Base-by-base conservation (phyloP, 495 filamentous ascomycete species). In the Talaromyces adpressus region DNA sequence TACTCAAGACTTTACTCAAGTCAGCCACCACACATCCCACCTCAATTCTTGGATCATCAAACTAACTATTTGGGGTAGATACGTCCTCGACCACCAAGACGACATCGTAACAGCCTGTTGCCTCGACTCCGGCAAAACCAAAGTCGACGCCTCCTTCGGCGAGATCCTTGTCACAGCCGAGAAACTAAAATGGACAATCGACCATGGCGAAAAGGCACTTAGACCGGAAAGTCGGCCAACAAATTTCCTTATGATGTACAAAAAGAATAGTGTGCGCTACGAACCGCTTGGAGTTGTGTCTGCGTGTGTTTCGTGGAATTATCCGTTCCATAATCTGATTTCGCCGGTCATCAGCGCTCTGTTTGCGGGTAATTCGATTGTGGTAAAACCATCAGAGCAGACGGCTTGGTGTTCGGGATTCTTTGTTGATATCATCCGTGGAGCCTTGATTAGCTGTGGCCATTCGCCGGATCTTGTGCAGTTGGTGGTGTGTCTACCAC, bases 261-360 rank as follows among this genome's bases (percentile, higher is more conserved):
- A 99, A 81, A 87, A 85, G 72, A 97, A 97, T 69, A 87, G 87
- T 62, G 93, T 99, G 18, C 76, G 81, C 52, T 98, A 94, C 76
- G 94, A 99, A 72, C 93, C 94, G 16, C 79, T 98, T 23, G 95
- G 94, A 1, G 90, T 99, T 16, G 90, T 99, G 27, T 87, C 91
- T 18, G 94, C 95, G 16, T 87, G 91, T 54, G 91, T 98, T 39
- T 95, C 91, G 69, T 99, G 94, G 94, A 99, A 99, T 80, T 98
- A 84, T 68, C 84, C 93, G 53, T 96, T 97, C 73, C 94, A 99
- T 75, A 99, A 99, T 75, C 80, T 98, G 65, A 84, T 99, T 47
- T 89, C 89, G 2, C 94, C 94, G 0, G 84, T 97, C 56, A 95
- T 99, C 70, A 90, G 89, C 65, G 86, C 91, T 16, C 82, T 98